A percentile compares a stretch with the other conserved stretches of the same genome.
phyloP scores from a whole-genome alignment of 2,329 filamentous ascomycete species.

The Aureobasidium musti region DNA sequence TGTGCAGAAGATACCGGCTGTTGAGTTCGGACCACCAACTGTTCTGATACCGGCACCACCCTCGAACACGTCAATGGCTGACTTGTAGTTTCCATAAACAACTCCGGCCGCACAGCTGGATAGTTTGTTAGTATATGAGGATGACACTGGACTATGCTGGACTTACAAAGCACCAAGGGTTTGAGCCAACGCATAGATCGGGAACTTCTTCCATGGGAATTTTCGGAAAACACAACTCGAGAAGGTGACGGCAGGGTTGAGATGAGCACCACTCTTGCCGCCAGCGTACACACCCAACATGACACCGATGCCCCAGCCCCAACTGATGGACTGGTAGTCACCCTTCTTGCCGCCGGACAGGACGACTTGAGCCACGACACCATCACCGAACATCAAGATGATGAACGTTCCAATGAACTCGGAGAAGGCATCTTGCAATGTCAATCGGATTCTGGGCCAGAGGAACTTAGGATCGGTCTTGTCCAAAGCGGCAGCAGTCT shows the following conservation, averaged over 20 bases:
- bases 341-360: slow-evolving; percentile 56
- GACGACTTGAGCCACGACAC: slow-evolving; percentile 69
- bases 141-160: neutral
- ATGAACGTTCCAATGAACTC: slow-evolving; percentile 71
- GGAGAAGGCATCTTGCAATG: slow-evolving; percentile 61
- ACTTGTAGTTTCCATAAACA: slow-evolving; percentile 49
- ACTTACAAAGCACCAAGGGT: slow-evolving; percentile 62
- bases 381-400: slow-evolving; percentile 68
- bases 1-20: slow-evolving; percentile 70
- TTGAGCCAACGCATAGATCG: slow-evolving; percentile 66
- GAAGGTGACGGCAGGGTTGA: slow-evolving; percentile 64
- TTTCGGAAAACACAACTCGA: slow-evolving; percentile 68
- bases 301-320: slow-evolving; percentile 57
- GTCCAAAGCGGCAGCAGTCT: slow-evolving; percentile 36
- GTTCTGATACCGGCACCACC: slow-evolving; percentile 62
- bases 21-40: slow-evolving; percentile 43
- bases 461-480: slow-evolving; percentile 42
- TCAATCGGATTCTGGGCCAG: slow-evolving; percentile 58
- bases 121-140: neutral
- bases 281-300: slow-evolving; percentile 61
- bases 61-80: slow-evolving; percentile 40
- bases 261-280: slow-evolving; percentile 41
- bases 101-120: slow-evolving; percentile 49
- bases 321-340: slow-evolving; percentile 55
- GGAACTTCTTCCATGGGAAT: slow-evolving; percentile 66